Evolutionary conservation across 1,284 basidiomycete genomes (phyloP).

Genomic region (Ustilago curta): DNA sequence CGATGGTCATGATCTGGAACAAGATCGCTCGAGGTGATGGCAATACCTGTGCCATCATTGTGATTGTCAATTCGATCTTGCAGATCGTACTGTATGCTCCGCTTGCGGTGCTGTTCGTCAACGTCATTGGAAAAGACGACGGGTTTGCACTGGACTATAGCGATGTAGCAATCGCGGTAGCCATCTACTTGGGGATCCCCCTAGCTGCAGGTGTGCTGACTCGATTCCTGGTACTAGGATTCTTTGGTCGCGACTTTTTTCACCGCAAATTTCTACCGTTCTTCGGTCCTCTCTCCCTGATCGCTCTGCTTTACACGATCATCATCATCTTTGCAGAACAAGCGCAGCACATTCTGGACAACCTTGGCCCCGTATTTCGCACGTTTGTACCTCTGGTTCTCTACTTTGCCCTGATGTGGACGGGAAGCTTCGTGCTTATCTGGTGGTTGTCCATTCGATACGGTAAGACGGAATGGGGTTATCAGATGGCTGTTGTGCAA

Average conservation of each 20-base stretch:
- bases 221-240: slow-evolving; percentile 74
- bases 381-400: slow-evolving; percentile 78
- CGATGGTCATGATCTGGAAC: slow-evolving; percentile 73
- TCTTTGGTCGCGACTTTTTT: slow-evolving; percentile 73
- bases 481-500: slow-evolving; percentile 71
- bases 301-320: slow-evolving; percentile 75
- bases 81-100: slow-evolving; percentile 85
- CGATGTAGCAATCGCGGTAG: slow-evolving; percentile 79
- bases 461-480: slow-evolving; percentile 62
- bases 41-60: slow-evolving; percentile 80
- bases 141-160: slow-evolving; percentile 76
- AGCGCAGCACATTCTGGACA: slow-evolving; percentile 68
- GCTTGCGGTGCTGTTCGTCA: slow-evolving; percentile 80
- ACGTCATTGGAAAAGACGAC: slow-evolving; percentile 73
- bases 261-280: slow-evolving; percentile 76
- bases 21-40: slow-evolving; percentile 80
- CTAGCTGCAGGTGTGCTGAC: slow-evolving; percentile 78
- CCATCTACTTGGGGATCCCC: slow-evolving; percentile 76
- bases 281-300: slow-evolving; percentile 79
- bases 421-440: slow-evolving; percentile 75
- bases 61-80: slow-evolving; percentile 74
- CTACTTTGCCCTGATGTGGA: slow-evolving; percentile 85
- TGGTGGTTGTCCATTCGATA: slow-evolving; percentile 55
- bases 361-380: slow-evolving; percentile 55
- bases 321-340: slow-evolving; percentile 81